Percentiles rank a stretch among this genome's conserved stretches.
Conservation (phyloP, 345 rosid species). For the Arabidopsis thaliana region DNA sequence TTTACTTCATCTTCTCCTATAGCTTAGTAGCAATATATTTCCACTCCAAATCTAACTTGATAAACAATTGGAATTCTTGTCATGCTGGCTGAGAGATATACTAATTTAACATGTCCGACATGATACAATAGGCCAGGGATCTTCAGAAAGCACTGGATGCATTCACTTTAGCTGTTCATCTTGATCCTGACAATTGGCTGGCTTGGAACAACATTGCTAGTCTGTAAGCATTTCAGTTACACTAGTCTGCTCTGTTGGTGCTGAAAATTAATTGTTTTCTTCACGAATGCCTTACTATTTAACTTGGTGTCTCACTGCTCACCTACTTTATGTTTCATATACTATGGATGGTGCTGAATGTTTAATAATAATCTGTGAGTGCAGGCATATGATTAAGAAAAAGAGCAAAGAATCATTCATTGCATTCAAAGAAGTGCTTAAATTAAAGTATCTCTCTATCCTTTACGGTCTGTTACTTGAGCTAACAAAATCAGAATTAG, state of each 20-base stretch:
- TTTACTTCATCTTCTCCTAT: slow-evolving; percentile 12
- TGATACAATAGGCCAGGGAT: slow-evolving; percentile 71
- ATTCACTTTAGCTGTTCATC: slow-evolving; percentile 86
- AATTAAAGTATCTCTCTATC: slow-evolving; percentile 68
- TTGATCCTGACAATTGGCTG: slow-evolving; percentile 98
- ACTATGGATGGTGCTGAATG: slow-evolving; percentile 4
- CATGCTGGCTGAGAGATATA: slow-evolving; percentile 14
- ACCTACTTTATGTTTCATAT: slow-evolving; percentile 8
- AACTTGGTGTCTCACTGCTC: slow-evolving; percentile 4
- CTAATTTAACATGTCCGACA: slow-evolving; percentile 22
- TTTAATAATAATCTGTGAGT: slow-evolving; percentile 8
- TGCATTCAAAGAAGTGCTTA: slow-evolving; percentile 95
- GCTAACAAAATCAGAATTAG: not conserved
- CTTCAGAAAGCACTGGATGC: slow-evolving; percentile 90
- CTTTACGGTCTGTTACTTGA: slow-evolving; percentile 23
- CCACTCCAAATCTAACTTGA: slow-evolving; percentile 1
- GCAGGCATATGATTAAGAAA: slow-evolving; percentile 93
- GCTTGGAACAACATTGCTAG: slow-evolving; percentile 99
- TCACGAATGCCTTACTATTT: slow-evolving; percentile 18
- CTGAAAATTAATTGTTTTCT: not conserved
- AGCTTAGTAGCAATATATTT: slow-evolving; percentile 21
- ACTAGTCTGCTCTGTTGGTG: slow-evolving; percentile 21
- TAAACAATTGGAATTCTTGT: slow-evolving; percentile 15
- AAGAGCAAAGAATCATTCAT: slow-evolving; percentile 85
- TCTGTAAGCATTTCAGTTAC: slow-evolving; percentile 61